Percentiles rank a stretch among this genome's conserved stretches.
Evolutionary conservation across 2,329 filamentous ascomycete genomes (phyloP).

Genomic region (Curvularia spicifera): DNA sequence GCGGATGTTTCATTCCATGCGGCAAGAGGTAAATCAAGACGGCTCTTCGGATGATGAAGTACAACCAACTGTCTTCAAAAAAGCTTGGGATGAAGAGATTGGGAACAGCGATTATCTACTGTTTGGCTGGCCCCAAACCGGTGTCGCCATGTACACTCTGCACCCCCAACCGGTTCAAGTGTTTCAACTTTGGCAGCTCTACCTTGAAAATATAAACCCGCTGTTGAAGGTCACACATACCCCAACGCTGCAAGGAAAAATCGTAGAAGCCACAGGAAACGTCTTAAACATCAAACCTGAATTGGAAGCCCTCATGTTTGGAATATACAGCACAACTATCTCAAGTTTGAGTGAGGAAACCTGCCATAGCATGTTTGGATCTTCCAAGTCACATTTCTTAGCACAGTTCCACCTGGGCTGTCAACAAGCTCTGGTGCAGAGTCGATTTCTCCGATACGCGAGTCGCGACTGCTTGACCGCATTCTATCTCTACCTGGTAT

Average conservation of each 20-base stretch:
- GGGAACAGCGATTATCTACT: neutral
- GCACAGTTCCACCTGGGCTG: neutral
- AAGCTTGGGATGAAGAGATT: neutral
- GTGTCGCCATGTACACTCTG: neutral
- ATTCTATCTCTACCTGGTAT: neutral
- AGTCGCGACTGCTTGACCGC: neutral
- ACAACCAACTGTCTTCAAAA: neutral
- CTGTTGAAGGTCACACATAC: neutral
- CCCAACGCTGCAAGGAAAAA: neutral
- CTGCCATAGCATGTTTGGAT: neutral
- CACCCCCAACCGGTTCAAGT: neutral
- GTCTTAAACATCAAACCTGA: neutral
- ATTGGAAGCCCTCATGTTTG: neutral
- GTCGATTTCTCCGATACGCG: neutral
- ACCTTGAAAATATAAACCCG: neutral
- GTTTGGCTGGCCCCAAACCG: neutral
- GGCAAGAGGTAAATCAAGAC: neutral
- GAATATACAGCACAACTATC: neutral
- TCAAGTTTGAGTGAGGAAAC: neutral
- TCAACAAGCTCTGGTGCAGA: neutral
- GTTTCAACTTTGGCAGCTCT: neutral
- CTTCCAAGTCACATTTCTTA: neutral
- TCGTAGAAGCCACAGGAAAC: neutral
- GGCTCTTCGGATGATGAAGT: neutral
- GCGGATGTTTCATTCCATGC: neutral